Base-by-base conservation (phyloP, 805 yeast species). In the Helenozyma baotianmanensis region DNA sequence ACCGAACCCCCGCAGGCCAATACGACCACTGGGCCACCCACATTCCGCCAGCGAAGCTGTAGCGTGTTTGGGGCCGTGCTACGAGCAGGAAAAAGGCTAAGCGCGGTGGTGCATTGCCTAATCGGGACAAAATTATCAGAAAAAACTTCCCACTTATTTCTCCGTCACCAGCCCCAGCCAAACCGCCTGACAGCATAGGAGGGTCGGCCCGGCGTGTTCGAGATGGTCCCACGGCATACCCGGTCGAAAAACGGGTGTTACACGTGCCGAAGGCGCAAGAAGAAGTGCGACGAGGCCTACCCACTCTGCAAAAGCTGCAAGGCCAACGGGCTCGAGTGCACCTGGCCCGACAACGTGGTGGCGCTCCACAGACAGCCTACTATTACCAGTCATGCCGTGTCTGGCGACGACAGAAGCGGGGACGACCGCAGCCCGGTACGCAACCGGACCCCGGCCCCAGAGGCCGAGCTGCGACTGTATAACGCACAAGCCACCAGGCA, bases 251-350 rank as follows among this genome's bases (percentile, higher is more conserved):
- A 34, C 15, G 47, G 47, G 24, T 42, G 47, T 48, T 62, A 75
- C 36, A 76, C 78, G 27, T 79, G 85, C 48, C 68, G 83, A 30
- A 68, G 72, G 43, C 68, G 82, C 42, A 78, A 78, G 56, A 68
- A 78, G 56, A 78, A 76, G 56, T 78, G 84, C 53, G 81, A 77
- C 47, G 74, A 74, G 45, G 22, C 39, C 11, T 39, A 30, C 25
- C 47, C 47, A 15, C 15, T n/a, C 15, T 42, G 47, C 40, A 40
- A 35, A 16, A 42, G 39, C 25, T 42, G 47, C 30, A 12, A 27
- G 17, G 21, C 37, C 29, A 39, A 33, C 35, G 17, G 14, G 30
- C 35, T 42, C 22, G 33, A 29, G 28, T 42, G 47, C 29, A 34
- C 35, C 14, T 42, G 47, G 47, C 47, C 47, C 19, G 40, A 35